Base-by-base conservation (phyloP, 495 filamentous ascomycete genomes). In the Aspergillus baeticus region DNA sequence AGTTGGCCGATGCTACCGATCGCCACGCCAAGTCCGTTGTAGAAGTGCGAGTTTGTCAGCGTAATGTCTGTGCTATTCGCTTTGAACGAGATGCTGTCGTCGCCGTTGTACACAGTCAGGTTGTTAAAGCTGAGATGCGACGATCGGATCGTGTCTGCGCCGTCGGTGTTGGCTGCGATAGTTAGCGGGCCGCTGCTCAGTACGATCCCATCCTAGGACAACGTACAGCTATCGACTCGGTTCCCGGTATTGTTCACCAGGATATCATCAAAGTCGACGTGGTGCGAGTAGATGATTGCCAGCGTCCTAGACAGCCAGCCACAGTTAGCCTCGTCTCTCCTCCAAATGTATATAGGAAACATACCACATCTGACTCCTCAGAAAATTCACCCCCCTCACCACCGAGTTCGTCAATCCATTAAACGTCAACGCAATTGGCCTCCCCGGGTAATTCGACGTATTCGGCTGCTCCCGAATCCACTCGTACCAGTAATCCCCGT, bases 1-100 rank as follows among this genome's bases (percentile, higher is more conserved):
- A 66, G 74, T 51, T 80, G 77, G 3, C 77, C 77, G 36, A 80
- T 78, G 51, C 70, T 75, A 1, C 77, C 77, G 15, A 81, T 60
- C 0, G 76, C 69, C 22, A 79, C 72, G 33, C 65, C 64, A 11
- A 66, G 36, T 8, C 65, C 55, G 44, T 65, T 63, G 52, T 65
- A 65, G 41, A 72, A 72, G 10, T 60, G 63, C 14, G 58, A 66
- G 53, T 77, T 69, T 5, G 56, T 64, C 53, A 75, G 65, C 21
- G 49, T 58, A 42, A 77, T 75, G 45, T 75, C 66, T 0, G 71
- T 72, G 43, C 66, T 73, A 38, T 77, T 77, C 0, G 55, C 71
- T 50, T 77, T 77, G 17, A 68, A 33, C 0, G 66, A 63, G 41
- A 77, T 65, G 39, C 62, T 63, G 62, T 74, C 72, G 53, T 75